These are phyloP conservation scores for Chenopodium album DNA, from an alignment of 148 eudicot species.

Conservation along the genomic window DNA sequence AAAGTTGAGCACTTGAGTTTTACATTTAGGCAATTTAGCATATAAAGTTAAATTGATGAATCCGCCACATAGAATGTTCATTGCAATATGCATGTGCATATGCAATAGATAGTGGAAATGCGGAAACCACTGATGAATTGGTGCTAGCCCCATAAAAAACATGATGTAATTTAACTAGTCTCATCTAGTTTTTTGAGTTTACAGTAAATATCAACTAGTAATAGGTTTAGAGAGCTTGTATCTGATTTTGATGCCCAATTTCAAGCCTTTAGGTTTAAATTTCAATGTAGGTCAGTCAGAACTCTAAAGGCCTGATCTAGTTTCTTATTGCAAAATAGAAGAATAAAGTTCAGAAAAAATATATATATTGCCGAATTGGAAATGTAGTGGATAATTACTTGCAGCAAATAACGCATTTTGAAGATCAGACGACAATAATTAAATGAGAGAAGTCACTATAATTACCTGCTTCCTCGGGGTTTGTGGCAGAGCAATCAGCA, in stretches of 20 bases:
- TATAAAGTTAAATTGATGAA: too few relatives aligned
- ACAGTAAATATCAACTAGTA: too few relatives aligned
- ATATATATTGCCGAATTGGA: neutral
- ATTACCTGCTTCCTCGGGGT: slow-evolving; percentile 90
- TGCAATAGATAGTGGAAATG: too few relatives aligned
- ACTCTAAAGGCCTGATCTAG: neutral
- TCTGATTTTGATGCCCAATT: neutral
- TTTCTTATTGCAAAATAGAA: neutral
- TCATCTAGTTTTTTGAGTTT: too few relatives aligned
- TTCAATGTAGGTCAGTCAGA: neutral
- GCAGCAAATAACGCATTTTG: neutral
- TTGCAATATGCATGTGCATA: too few relatives aligned
- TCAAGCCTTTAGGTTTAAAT: neutral
- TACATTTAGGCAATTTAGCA: too few relatives aligned
- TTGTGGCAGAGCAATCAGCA: slow-evolving; percentile 93
- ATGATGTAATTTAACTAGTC: too few relatives aligned
- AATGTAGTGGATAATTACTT: neutral
- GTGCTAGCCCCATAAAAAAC: neutral
- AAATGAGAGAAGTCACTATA: slow-evolving; percentile 2
- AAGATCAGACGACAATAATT: neutral
- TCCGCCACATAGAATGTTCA: too few relatives aligned
- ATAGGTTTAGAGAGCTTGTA: too few relatives aligned
- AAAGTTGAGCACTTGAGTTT: too few relatives aligned
- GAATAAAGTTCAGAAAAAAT: neutral
- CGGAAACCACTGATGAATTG: too few relatives aligned